Conservation (phyloP, 2,329 filamentous ascomycete species). For the Penicillium thymicola region DNA sequence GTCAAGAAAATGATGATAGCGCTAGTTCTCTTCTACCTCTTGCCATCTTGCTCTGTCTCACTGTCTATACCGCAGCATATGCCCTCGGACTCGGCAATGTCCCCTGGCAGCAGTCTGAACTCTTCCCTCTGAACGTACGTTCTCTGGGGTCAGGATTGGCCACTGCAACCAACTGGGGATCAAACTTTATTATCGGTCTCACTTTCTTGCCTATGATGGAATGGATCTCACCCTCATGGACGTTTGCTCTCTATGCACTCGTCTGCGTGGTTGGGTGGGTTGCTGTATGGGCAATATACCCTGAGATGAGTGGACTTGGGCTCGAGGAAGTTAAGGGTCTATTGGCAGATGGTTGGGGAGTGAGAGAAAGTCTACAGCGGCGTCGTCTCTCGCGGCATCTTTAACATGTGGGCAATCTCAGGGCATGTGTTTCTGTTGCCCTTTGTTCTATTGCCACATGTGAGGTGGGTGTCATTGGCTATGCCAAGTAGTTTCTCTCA, state of each 20-base stretch:
- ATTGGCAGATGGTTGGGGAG: slow-evolving; percentile 70
- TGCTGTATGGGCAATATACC: slow-evolving; percentile 71
- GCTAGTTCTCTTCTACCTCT: slow-evolving; percentile 33
- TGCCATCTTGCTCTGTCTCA: slow-evolving; percentile 70
- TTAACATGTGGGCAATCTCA: background rate
- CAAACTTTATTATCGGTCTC: slow-evolving; percentile 80
- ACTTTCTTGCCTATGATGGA: slow-evolving; percentile 90
- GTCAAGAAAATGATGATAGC: slow-evolving; percentile 22
- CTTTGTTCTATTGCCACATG: background rate
- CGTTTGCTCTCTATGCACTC: slow-evolving; percentile 74
- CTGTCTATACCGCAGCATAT: slow-evolving; percentile 80
- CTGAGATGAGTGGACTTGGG: slow-evolving; percentile 77
- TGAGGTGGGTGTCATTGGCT: background rate
- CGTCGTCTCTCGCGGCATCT: background rate
- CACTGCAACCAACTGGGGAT: slow-evolving; percentile 79
- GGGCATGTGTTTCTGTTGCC: background rate
- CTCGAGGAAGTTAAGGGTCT: slow-evolving; percentile 76
- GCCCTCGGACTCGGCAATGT: slow-evolving; percentile 87
- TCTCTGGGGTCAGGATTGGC: slow-evolving; percentile 60
- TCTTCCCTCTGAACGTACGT: slow-evolving; percentile 69
- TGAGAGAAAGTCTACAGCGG: slow-evolving; percentile 46
- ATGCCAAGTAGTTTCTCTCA: background rate
- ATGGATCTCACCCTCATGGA: slow-evolving; percentile 66
- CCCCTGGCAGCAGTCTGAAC: slow-evolving; percentile 93
- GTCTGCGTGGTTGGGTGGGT: slow-evolving; percentile 67